Evolutionary conservation across 306 rosid genomes (phyloP).

Genomic region (Pterocarpus macrocarpus): DNA sequence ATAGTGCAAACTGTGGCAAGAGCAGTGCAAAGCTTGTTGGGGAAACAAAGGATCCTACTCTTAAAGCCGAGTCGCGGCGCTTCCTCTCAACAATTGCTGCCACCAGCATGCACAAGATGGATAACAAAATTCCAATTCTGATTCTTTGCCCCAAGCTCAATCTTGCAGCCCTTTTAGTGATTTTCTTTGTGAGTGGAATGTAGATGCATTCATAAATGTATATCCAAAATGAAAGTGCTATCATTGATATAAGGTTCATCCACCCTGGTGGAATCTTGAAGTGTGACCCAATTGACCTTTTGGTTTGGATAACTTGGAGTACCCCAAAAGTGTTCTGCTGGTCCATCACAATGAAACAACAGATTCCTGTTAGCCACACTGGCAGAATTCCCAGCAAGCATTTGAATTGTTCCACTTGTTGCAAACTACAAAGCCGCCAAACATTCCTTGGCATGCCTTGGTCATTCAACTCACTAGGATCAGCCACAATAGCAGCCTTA

Average conservation of each 20-base stretch:
- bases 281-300: constrained; percentile 63
- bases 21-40: constrained; percentile 60
- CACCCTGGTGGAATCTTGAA: constrained; percentile 84
- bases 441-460: constrained; percentile 58
- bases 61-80: constrained; percentile 64
- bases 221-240: constrained; percentile 82
- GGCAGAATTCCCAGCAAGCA: constrained; percentile 73
- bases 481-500: constrained; percentile 66
- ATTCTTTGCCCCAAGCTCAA: constrained; percentile 63
- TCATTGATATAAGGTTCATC: constrained; percentile 66
- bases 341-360: constrained; percentile 64
- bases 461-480: constrained; percentile 57
- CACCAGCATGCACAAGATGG: constrained; percentile 71
- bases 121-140: constrained; percentile 66
- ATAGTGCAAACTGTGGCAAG: constrained; percentile 67
- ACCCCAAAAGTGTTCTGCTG: constrained; percentile 79
- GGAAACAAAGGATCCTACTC: constrained; percentile 48
- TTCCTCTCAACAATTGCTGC: constrained; percentile 67
- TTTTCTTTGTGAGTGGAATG: constrained; percentile 49
- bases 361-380: constrained; percentile 73
- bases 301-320: constrained; percentile 72
- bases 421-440: constrained; percentile 80
- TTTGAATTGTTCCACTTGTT: constrained; percentile 80
- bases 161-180: constrained; percentile 46
- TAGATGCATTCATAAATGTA: constrained; percentile 64